Evolutionary conservation across 2,329 filamentous ascomycete genomes (phyloP).

Genomic region (Pyricularia grisea): DNA sequence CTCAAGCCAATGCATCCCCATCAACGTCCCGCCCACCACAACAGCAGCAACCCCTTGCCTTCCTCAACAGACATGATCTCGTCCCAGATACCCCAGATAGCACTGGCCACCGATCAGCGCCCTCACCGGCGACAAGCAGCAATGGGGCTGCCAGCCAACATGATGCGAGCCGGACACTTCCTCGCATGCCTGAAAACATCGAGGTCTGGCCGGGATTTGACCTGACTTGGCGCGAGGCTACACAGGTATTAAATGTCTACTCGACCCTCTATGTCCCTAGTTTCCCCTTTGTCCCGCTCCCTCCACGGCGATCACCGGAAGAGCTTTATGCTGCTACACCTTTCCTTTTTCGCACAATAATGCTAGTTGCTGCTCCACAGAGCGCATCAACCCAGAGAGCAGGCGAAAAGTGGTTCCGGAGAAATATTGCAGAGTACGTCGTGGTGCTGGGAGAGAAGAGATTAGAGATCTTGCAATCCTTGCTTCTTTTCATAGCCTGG

Average conservation of each 20-base stretch:
- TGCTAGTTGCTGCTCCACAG: constrained; percentile 23
- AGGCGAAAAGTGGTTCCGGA: constrained; percentile 25
- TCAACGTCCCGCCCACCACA: not conserved
- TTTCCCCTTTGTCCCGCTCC: constrained; percentile 29
- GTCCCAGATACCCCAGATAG: not conserved
- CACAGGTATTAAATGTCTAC: constrained; percentile 22
- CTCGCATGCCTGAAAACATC: not conserved
- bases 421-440: constrained; percentile 25
- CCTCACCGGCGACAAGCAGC: not conserved
- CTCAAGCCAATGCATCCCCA: not conserved
- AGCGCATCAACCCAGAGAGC: constrained; percentile 19
- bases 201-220: constrained; percentile 26
- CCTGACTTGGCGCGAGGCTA: constrained; percentile 22
- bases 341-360: constrained; percentile 27
- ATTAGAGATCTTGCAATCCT: constrained; percentile 26
- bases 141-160: not conserved
- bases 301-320: constrained; percentile 13
- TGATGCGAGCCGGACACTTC: not conserved
- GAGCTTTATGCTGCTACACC: constrained; percentile 21
- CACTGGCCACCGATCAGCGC: not conserved
- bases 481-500: constrained; percentile 28
- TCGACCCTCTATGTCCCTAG: constrained; percentile 20
- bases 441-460: constrained; percentile 25
- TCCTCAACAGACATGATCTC: not conserved
- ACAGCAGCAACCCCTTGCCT: not conserved